A percentile compares a stretch with the other conserved stretches of the same genome.
Conservation (phyloP, 345 rosid species). For the Boechera retrofracta region DNA sequence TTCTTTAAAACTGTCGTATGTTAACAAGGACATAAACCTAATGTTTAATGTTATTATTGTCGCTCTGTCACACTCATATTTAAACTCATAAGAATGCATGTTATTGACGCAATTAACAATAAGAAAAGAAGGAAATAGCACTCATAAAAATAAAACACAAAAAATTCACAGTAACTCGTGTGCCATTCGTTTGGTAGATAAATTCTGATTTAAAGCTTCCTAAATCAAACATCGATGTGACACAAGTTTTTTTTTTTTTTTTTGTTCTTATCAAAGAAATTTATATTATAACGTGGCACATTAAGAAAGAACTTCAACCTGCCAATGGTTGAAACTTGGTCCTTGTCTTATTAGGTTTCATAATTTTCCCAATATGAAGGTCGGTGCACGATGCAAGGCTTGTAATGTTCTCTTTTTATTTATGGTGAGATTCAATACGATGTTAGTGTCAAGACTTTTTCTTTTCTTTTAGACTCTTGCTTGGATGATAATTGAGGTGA, state of each 20-base stretch:
- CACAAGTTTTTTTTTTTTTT: background rate
- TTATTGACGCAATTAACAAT: background rate
- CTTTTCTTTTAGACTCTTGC: constrained; percentile 25
- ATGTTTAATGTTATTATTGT: background rate
- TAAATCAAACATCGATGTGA: constrained; percentile 7
- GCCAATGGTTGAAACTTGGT: constrained; percentile 25
- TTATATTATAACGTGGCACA: constrained; percentile 13
- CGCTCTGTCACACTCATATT: background rate
- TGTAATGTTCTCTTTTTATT: constrained; percentile 26
- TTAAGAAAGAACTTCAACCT: constrained; percentile 29
- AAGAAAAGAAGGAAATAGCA: background rate
- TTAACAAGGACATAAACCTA: too few species aligned
- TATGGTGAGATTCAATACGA: constrained; percentile 42
- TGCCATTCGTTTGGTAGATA: constrained; percentile 2
- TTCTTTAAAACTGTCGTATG: too few species aligned
- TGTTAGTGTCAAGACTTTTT: constrained; percentile 37
- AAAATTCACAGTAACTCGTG: background rate
- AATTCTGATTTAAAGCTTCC: background rate
- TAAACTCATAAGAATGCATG: background rate
- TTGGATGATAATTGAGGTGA: constrained; percentile 43
- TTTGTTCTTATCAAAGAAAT: background rate
- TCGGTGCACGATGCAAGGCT: constrained; percentile 47
- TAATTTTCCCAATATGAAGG: constrained; percentile 21
- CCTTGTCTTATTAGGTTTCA: constrained; percentile 41
- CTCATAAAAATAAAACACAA: too few species aligned